Percentiles rank a stretch among this genome's conserved stretches.
phyloP scores from a whole-genome alignment of 768 basidiomycete species.

The Pleurotus djamor region DNA sequence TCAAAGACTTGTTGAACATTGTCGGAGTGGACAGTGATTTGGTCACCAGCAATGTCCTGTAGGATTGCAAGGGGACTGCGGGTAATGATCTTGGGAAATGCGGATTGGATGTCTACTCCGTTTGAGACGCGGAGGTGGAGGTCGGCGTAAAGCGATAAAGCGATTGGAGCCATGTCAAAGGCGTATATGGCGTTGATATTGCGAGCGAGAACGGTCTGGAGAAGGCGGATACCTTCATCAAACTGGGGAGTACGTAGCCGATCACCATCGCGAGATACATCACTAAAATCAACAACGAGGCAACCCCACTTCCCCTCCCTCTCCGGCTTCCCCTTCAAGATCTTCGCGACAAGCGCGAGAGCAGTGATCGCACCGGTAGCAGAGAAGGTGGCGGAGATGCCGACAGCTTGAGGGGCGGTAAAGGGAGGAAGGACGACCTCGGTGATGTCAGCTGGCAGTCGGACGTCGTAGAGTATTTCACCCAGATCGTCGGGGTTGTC shows the following conservation, averaged over 20 bases:
- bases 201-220: conserved; percentile 44
- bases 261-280: conserved; percentile 11
- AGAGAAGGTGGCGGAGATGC: conserved; percentile 50
- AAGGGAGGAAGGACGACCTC: background rate
- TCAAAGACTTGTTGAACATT: conserved; percentile 34
- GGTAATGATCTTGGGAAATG: conserved; percentile 29
- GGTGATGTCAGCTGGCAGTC: background rate
- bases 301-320: background rate
- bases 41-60: conserved; percentile 35
- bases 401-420: conserved; percentile 30
- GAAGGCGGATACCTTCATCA: conserved; percentile 26
- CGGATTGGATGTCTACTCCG: conserved; percentile 60
- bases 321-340: conserved; percentile 6
- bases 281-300: conserved; percentile 14
- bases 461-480: background rate
- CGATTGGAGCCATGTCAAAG: conserved; percentile 52
- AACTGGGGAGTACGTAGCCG: conserved; percentile 8
- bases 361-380: conserved; percentile 36
- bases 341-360: conserved; percentile 42
- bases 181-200: conserved; percentile 41
- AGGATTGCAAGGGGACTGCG: conserved; percentile 42
- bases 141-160: conserved; percentile 44
- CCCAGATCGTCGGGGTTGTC: background rate
- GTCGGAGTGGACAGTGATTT: conserved; percentile 28
- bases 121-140: conserved; percentile 39